Conservation (phyloP, 2,329 filamentous ascomycete genomes). For the Penicillium fuscoglaucum region DNA sequence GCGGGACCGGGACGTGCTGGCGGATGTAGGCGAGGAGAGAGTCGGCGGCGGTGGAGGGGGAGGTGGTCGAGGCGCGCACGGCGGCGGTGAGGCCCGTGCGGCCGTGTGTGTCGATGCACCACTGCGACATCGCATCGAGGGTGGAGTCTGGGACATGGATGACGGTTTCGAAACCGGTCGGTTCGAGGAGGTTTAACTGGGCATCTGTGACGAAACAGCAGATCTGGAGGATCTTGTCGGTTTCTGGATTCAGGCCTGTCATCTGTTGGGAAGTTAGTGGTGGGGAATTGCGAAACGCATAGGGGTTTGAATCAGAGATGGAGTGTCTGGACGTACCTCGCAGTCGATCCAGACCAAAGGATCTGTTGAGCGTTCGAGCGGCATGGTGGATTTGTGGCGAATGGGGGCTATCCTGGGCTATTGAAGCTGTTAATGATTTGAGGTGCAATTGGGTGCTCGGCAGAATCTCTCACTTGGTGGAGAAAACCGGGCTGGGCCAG, state of each 20-base stretch:
- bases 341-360: conserved; percentile 87
- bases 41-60: conserved; percentile 69
- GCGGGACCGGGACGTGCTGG: conserved; percentile 64
- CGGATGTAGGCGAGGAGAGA: conserved; percentile 77
- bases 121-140: conserved; percentile 79
- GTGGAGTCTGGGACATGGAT: conserved; percentile 71
- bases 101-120: conserved; percentile 81
- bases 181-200: conserved; percentile 72
- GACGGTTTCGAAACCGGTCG: conserved; percentile 74
- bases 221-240: conserved; percentile 85
- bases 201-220: conserved; percentile 88
- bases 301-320: not conserved
- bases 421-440: conserved; percentile 13
- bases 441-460: conserved; percentile 8
- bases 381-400: conserved; percentile 33
- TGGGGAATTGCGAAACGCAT: not conserved
- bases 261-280: conserved; percentile 60
- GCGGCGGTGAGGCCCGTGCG: conserved; percentile 77
- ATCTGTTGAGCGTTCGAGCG: conserved; percentile 55
- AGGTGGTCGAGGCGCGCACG: conserved; percentile 71
- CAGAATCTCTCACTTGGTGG: conserved; percentile 24
- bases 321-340: conserved; percentile 49
- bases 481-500: conserved; percentile 26
- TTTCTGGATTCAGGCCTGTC: conserved; percentile 79
- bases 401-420: conserved; percentile 1